phyloP scores from a whole-genome alignment of 441 rosid species.

The Capsella rubella region DNA sequence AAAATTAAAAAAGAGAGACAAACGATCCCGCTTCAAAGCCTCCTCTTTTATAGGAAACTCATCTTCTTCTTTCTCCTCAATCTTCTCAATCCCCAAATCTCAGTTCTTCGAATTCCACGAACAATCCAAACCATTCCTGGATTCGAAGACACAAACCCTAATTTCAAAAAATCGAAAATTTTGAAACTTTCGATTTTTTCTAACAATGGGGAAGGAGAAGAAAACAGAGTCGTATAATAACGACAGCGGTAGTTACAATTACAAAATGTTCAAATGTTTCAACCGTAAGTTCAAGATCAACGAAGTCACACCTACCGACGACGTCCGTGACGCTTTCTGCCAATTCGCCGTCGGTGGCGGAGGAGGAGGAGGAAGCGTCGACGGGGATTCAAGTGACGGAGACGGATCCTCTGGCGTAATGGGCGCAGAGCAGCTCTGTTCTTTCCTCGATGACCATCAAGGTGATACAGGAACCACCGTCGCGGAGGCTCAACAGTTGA shows the following conservation, averaged over 20 bases:
- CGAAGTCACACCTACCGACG: slow-evolving; percentile 63
- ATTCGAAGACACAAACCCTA: slow-evolving; percentile 31
- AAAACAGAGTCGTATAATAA: slow-evolving; percentile 38
- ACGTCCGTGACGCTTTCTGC: slow-evolving; percentile 53
- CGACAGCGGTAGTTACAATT: slow-evolving; percentile 61
- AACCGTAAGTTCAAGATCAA: slow-evolving; percentile 68
- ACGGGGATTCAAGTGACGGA: slow-evolving; percentile 40
- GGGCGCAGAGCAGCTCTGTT: slow-evolving; percentile 50
- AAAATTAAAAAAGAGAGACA: neutral
- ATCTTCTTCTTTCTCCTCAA: slow-evolving; percentile 27
- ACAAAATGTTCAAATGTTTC: slow-evolving; percentile 66
- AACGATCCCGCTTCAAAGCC: slow-evolving; percentile 56
- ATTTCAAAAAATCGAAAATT: neutral
- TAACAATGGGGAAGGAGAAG: slow-evolving; percentile 53
- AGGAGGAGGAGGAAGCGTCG: slow-evolving; percentile 30
- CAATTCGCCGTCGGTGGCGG: slow-evolving; percentile 40
- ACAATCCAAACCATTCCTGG: neutral
- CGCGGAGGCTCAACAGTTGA: slow-evolving; percentile 51
- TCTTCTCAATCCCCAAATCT: slow-evolving; percentile 32
- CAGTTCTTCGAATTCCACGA: slow-evolving; percentile 28
- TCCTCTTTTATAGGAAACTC: slow-evolving; percentile 51
- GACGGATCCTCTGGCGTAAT: slow-evolving; percentile 43
- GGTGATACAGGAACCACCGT: slow-evolving; percentile 44
- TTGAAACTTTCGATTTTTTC: slow-evolving; percentile 14
- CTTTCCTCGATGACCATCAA: slow-evolving; percentile 56